phyloP scores from a whole-genome alignment of 768 basidiomycete genomes.

The Floccularia luteovirens region DNA sequence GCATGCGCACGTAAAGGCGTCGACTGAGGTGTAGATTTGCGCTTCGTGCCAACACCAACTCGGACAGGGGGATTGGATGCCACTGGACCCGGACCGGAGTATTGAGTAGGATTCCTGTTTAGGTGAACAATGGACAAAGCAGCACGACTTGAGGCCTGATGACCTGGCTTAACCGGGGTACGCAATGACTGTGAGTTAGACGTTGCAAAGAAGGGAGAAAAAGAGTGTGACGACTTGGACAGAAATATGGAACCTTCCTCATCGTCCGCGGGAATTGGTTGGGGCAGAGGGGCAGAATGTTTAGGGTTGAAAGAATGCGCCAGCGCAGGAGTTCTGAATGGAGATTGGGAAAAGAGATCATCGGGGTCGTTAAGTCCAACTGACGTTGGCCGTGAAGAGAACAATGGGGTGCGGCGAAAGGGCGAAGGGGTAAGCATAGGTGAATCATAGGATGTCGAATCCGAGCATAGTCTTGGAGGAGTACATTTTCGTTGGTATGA shows the following conservation, averaged over 20 bases:
- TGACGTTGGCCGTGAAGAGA: conserved; percentile 16
- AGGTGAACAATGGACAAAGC: conserved; percentile 30
- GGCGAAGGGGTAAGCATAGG: conserved; percentile 65
- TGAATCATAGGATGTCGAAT: conserved; percentile 35
- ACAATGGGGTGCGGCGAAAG: conserved; percentile 36
- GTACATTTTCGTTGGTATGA: conserved; percentile 27
- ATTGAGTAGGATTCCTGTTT: conserved; percentile 9
- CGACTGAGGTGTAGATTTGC: conserved; percentile 48
- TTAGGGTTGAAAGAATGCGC: conserved; percentile 22
- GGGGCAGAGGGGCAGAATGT: conserved; percentile 30
- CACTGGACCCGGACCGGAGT: conserved; percentile 9
- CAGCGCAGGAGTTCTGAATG: conserved; percentile 38
- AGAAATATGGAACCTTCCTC: conserved; percentile 54
- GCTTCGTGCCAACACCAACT: conserved; percentile 50
- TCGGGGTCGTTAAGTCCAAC: conserved; percentile 28
- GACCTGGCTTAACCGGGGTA: conserved; percentile 52
- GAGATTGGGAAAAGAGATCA: conserved; percentile 48
- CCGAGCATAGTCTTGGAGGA: conserved; percentile 21
- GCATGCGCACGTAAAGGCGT: conserved; percentile 51
- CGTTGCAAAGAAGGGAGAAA: conserved; percentile 33
- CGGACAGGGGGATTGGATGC: conserved; percentile 15
- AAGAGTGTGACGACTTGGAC: conserved; percentile 32
- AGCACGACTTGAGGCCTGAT: conserved; percentile 29
- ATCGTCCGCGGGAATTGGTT: conserved; percentile 40
- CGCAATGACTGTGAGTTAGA: conserved; percentile 43